Conservation (phyloP, 75 land plant genomes). For the Larix kaempferi region DNA sequence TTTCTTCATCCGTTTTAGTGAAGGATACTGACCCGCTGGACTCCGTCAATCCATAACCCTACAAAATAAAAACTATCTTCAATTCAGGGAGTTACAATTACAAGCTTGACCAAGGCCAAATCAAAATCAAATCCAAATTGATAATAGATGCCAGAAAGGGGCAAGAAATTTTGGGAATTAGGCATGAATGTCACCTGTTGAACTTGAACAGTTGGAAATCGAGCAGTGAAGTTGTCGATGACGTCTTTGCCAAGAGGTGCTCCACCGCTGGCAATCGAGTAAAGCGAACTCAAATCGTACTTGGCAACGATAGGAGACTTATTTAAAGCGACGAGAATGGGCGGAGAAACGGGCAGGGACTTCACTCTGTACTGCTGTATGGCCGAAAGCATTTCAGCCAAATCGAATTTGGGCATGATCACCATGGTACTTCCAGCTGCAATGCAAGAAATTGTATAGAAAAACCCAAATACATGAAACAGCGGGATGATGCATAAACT, state of each 20-base stretch:
- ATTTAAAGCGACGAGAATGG: conserved; percentile 53
- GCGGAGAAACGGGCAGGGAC: conserved; percentile 66
- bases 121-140: too few relatives aligned
- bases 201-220: conserved; percentile 48
- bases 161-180: too few relatives aligned
- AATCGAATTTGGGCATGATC: conserved; percentile 56
- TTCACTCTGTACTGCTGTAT: conserved; percentile 48
- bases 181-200: conserved; percentile 30
- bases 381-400: conserved; percentile 47
- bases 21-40: conserved; percentile 61
- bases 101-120: too few relatives aligned
- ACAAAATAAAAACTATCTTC: conserved; percentile 7
- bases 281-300: conserved; percentile 53
- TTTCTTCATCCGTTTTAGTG: conserved; percentile 49
- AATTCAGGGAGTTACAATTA: too few relatives aligned
- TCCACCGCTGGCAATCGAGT: conserved; percentile 44
- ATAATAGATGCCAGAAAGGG: too few relatives aligned
- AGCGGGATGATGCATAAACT: not conserved
- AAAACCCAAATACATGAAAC: conserved; percentile 21
- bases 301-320: conserved; percentile 40
- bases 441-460: conserved; percentile 29
- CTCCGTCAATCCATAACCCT: conserved; percentile 92
- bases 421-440: not conserved
- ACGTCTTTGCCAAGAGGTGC: conserved; percentile 74
- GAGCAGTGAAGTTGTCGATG: conserved; percentile 23